Evolutionary conservation across 2,329 filamentous ascomycete species (phyloP), one percentile per base, ranked within the genome.

Genomic region (Elsinoe necatrix): DNA sequence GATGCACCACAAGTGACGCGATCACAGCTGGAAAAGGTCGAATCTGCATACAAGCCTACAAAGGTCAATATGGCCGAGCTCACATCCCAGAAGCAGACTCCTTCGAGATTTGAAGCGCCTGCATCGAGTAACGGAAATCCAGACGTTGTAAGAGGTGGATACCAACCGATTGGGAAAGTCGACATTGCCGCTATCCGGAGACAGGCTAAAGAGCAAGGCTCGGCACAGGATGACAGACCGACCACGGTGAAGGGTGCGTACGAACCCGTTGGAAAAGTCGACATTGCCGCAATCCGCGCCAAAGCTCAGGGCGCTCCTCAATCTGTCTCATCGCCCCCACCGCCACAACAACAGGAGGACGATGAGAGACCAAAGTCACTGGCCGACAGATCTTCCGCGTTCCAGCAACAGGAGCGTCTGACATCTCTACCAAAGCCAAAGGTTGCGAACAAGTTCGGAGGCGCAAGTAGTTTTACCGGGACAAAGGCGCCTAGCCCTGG

Each of bases 101-200:
- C 85, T 9, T 82, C 85, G n/a, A 73, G 80, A 62, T 82, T 80
- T 66, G 75, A 78, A 55, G 71, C 75, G 55, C 69, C 77, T 27
- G 65, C 41, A 23, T 54, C 66, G 80, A 47, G 81, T 43, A 69
- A 70, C 48, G 67, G 71, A 21, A 65, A 67, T 21, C 68, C 73
- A 9, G 86, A 90, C 67, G 81, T 96, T 18, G 83, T 97, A 54
- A 87, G 75, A 66, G 93, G 93, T 43, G 86, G 80, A 14, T 98
- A 98, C 71, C 89, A 96, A 69, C 93, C 93, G 18, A 77, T 98
- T 64, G 93, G 93, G 57, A 97, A 96, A 74, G 87, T 98, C n/a
- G 91, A 98, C 67, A 97, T 98, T 72, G 87, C 86, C 21, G 91
- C 89, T 35, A 86, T 98, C 63, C 83, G 93, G 61, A 74, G 84